These are phyloP conservation scores for Aspergillus avenaceus DNA, from an alignment of 495 filamentous ascomycete genomes.

Conservation along the genomic window DNA sequence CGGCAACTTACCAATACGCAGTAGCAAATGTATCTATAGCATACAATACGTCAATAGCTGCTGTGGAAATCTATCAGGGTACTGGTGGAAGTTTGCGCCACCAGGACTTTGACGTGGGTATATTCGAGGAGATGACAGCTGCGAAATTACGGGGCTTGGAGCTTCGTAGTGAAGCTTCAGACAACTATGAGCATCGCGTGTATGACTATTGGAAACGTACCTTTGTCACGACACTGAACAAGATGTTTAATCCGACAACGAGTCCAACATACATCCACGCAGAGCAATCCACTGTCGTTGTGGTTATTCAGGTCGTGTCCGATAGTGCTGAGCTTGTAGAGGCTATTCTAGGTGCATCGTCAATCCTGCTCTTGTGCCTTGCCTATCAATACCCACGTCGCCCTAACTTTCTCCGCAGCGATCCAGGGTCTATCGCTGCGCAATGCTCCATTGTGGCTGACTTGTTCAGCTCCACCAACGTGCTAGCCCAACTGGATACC, in stretches of 20 bases:
- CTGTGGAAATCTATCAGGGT: not conserved
- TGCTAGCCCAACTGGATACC: conserved; percentile 2
- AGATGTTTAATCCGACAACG: conserved; percentile 14
- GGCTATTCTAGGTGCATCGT: not conserved
- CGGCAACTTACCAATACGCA: conserved; percentile 7
- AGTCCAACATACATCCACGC: not conserved
- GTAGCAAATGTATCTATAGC: conserved; percentile 10
- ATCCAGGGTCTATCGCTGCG: conserved; percentile 13
- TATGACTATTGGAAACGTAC: conserved; percentile 15
- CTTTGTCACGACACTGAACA: conserved; percentile 14
- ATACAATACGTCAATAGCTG: conserved; percentile 4
- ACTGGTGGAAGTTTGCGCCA: not conserved
- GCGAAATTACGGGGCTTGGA: no score
- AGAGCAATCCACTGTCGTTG: not conserved
- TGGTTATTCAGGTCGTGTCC: conserved; percentile 10
- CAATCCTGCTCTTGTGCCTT: not conserved
- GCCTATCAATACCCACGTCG: conserved; percentile 4
- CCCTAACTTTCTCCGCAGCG: not conserved
- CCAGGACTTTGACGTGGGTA: not conserved
- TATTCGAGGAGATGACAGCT: conserved; percentile 5
- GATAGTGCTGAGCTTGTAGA: conserved; percentile 13
- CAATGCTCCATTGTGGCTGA: conserved; percentile 16
- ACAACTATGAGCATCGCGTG: conserved; percentile 7
- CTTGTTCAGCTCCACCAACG: conserved; percentile 3
- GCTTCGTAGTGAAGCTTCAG: not conserved